Evolutionary conservation across 192 early-diverging fungal species (phyloP).

Genomic region (Gamsiella multidivaricata): DNA sequence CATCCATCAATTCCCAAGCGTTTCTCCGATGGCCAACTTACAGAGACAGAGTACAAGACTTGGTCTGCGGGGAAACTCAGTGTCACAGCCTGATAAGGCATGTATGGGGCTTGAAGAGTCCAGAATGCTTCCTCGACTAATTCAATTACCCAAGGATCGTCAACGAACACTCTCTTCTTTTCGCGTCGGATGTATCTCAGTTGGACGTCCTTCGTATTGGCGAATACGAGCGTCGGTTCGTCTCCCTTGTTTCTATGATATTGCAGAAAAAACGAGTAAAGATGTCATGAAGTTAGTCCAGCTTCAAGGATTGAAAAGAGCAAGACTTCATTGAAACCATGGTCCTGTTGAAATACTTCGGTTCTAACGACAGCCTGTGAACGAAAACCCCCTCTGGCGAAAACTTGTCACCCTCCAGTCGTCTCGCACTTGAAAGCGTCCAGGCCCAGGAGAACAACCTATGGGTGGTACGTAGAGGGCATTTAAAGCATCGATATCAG

Average conservation of each 20-base stretch:
- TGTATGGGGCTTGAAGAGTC: slow-evolving; percentile 5
- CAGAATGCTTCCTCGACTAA: slow-evolving; percentile 29
- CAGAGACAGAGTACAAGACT: slow-evolving; percentile 30
- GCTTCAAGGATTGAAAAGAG: neutral
- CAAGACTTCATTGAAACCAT: neutral
- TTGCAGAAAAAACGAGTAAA: too few species aligned
- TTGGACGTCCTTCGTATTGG: slow-evolving; percentile 22
- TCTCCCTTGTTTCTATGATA: neutral
- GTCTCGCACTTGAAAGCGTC: slow-evolving; percentile 16
- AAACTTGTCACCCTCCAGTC: slow-evolving; percentile 22
- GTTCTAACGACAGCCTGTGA: slow-evolving; percentile 2
- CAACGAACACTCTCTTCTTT: slow-evolving; percentile 13
- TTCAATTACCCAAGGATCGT: slow-evolving; percentile 31
- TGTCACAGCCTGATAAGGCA: slow-evolving; percentile 8
- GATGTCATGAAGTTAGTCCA: too few species aligned
- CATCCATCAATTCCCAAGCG: too few species aligned
- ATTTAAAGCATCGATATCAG: too few species aligned
- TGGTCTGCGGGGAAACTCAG: slow-evolving; percentile 4
- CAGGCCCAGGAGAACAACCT: slow-evolving; percentile 44
- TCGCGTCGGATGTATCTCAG: slow-evolving; percentile 22
- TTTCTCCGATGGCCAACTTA: neutral
- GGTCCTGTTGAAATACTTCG: slow-evolving; percentile 18
- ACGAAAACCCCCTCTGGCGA: slow-evolving; percentile 41
- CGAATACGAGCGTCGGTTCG: slow-evolving; percentile 12
- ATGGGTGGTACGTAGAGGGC: too few species aligned